These are phyloP conservation scores for Lenwebbia sp. DNA, from an alignment of 345 rosid genomes.

Conservation along the genomic window DNA sequence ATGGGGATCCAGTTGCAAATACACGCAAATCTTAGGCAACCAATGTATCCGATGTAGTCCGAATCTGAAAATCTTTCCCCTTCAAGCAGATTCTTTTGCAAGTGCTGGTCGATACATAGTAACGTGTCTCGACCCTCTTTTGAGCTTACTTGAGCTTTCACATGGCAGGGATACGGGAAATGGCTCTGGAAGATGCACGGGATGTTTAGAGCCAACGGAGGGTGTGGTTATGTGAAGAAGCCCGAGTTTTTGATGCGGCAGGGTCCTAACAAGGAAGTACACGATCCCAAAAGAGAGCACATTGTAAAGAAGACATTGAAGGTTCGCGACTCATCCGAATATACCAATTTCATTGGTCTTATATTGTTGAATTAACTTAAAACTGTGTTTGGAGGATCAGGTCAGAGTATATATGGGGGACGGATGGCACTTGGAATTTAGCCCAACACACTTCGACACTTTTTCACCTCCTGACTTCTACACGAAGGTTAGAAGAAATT, in stretches of 20 bases:
- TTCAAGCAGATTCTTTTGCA: neutral
- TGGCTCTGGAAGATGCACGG: constrained; percentile 91
- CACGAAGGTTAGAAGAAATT: constrained; percentile 38
- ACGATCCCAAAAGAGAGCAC: constrained; percentile 45
- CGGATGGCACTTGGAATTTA: constrained; percentile 80
- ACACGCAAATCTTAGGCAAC: neutral
- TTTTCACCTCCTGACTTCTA: constrained; percentile 95
- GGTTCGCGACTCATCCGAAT: constrained; percentile 10
- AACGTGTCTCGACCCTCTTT: neutral
- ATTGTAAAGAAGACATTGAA: constrained; percentile 45
- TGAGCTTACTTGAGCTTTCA: neutral
- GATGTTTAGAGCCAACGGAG: constrained; percentile 88
- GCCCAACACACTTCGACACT: constrained; percentile 71
- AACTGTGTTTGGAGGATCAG: constrained; percentile 11
- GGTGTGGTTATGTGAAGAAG: constrained; percentile 85
- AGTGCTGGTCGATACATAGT: neutral
- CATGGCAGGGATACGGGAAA: constrained; percentile 61
- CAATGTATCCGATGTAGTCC: neutral
- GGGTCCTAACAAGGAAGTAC: constrained; percentile 32
- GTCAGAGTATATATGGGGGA: constrained; percentile 84
- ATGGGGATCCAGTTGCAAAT: neutral
- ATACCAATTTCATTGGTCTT: neutral
- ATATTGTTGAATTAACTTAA: neutral
- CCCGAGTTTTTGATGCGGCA: constrained; percentile 50
- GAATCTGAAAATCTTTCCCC: neutral